phyloP scores from a whole-genome alignment of 768 basidiomycete species.

The Amanita molliuscula region DNA sequence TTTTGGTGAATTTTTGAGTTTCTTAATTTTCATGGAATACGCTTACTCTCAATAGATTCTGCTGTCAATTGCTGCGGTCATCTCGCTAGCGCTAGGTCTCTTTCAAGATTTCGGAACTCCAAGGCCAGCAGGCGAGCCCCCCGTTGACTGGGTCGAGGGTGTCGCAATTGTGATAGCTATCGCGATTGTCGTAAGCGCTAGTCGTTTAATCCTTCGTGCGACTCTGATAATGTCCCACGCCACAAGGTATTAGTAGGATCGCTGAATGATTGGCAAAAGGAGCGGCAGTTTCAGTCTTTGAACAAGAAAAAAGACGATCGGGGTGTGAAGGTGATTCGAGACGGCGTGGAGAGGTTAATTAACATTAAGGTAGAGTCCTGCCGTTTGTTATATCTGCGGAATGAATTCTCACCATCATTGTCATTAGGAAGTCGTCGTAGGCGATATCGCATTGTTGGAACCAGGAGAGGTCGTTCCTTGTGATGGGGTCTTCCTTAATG shows the following conservation, averaged over 20 bases:
- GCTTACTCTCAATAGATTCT: slow-evolving; percentile 46
- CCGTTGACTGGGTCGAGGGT: slow-evolving; percentile 96
- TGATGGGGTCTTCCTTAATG: slow-evolving; percentile 88
- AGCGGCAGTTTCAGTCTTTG: slow-evolving; percentile 85
- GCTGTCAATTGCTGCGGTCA: slow-evolving; percentile 82
- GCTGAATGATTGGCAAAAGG: slow-evolving; percentile 97
- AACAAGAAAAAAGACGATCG: slow-evolving; percentile 97
- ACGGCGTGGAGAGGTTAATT: slow-evolving; percentile 58
- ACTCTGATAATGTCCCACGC: slow-evolving; percentile 8
- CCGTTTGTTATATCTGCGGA: not conserved
- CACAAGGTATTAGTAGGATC: slow-evolving; percentile 79
- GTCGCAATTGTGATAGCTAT: slow-evolving; percentile 75
- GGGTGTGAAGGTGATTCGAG: slow-evolving; percentile 72
- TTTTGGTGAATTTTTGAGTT: slow-evolving; percentile 46
- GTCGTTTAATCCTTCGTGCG: not conserved
- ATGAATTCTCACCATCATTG: slow-evolving; percentile 13
- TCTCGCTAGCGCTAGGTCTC: slow-evolving; percentile 88
- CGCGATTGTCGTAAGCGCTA: slow-evolving; percentile 51
- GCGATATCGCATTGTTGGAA: slow-evolving; percentile 85
- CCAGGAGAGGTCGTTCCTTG: slow-evolving; percentile 95
- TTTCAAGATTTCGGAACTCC: slow-evolving; percentile 87
- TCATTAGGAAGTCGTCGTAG: slow-evolving; percentile 78
- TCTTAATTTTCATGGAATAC: not conserved
- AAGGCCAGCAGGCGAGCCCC: slow-evolving; percentile 47
- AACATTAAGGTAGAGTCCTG: slow-evolving; percentile 59